Evolutionary conservation across 2,329 filamentous ascomycete genomes (phyloP).

Genomic region (Pseudogymnoascus sp.): DNA sequence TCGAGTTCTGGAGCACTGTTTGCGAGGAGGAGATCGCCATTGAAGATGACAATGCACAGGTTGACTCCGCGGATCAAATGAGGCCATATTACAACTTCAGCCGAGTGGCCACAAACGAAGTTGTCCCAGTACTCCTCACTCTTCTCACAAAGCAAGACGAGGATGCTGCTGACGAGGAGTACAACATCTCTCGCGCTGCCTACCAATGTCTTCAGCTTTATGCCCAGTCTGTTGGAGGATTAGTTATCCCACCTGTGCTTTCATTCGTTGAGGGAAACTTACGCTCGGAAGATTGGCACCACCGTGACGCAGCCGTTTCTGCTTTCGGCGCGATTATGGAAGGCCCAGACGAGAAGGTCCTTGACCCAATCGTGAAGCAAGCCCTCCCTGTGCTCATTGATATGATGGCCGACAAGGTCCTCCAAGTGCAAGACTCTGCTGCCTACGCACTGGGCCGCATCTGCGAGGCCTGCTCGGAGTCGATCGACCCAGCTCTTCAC

Average conservation of each 20-base stretch:
- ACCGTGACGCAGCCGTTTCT: conserved; percentile 89
- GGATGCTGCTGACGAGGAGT: conserved; percentile 92
- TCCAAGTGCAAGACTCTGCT: conserved; percentile 91
- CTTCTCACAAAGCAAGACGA: conserved; percentile 96
- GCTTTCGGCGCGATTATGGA: conserved; percentile 99
- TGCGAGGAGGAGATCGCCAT: conserved; percentile 98
- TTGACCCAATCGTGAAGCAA: conserved; percentile 93
- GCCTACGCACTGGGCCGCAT: conserved; percentile 94
- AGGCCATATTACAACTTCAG: conserved; percentile 95
- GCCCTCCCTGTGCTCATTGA: conserved; percentile 83
- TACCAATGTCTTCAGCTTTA: conserved; percentile 97
- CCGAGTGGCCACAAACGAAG: conserved; percentile 83
- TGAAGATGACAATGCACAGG: conserved; percentile 88
- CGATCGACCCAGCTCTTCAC: conserved; percentile 77
- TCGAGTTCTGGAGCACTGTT: conserved; percentile 99
- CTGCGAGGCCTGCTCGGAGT: conserved; percentile 83
- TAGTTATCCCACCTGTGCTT: conserved; percentile 79
- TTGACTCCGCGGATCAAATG: conserved; percentile 46
- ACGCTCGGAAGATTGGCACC: conserved; percentile 86
- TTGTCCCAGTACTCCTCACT: conserved; percentile 81
- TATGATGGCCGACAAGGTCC: conserved; percentile 79
- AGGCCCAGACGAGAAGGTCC: conserved; percentile 82
- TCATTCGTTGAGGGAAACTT: conserved; percentile 88
- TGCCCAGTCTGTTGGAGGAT: conserved; percentile 77
- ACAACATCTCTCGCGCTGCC: conserved; percentile 88